phyloP scores from a whole-genome alignment of 495 filamentous ascomycete genomes.

The Astrothelium macrocarpum region DNA sequence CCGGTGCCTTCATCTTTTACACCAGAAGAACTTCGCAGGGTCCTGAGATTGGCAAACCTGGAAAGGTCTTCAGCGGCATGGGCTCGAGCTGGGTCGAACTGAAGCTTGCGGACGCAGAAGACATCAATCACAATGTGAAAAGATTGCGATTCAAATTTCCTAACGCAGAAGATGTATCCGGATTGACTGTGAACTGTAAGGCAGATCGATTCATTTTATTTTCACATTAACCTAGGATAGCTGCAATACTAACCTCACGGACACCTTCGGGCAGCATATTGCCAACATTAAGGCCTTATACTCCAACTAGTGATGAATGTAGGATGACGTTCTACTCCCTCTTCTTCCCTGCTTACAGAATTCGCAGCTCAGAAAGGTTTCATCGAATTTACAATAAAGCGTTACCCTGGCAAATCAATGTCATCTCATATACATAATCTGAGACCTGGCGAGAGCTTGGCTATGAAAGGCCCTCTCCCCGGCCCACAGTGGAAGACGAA shows the following conservation, averaged over 20 bases:
- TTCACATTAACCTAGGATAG: not conserved
- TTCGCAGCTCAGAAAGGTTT: conserved; percentile 13
- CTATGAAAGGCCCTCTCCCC: conserved; percentile 42
- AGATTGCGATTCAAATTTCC: conserved; percentile 5
- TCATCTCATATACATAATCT: conserved; percentile 53
- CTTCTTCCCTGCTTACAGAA: conserved; percentile 7
- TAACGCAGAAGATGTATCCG: not conserved
- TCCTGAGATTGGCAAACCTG: not conserved
- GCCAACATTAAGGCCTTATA: conserved; percentile 22
- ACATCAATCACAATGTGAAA: not conserved
- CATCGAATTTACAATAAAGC: conserved; percentile 46
- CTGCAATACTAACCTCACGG: conserved; percentile 21
- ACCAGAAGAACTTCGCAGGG: not conserved
- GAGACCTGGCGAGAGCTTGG: conserved; percentile 47
- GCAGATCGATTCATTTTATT: too few relatives aligned
- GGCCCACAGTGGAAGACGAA: conserved; percentile 42
- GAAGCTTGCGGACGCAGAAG: conserved; percentile 1
- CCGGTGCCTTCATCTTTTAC: not conserved
- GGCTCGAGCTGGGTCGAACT: not conserved
- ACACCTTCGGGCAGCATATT: conserved; percentile 13
- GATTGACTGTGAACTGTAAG: not conserved
- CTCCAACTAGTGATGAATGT: conserved; percentile 38
- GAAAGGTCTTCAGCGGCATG: not conserved
- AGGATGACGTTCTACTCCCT: not conserved
- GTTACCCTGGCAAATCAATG: conserved; percentile 53